A percentile compares a stretch with the other conserved stretches of the same genome.
phyloP scores from a whole-genome alignment of 2,329 filamentous ascomycete species.

The Neopestalotiopsis sp. region DNA sequence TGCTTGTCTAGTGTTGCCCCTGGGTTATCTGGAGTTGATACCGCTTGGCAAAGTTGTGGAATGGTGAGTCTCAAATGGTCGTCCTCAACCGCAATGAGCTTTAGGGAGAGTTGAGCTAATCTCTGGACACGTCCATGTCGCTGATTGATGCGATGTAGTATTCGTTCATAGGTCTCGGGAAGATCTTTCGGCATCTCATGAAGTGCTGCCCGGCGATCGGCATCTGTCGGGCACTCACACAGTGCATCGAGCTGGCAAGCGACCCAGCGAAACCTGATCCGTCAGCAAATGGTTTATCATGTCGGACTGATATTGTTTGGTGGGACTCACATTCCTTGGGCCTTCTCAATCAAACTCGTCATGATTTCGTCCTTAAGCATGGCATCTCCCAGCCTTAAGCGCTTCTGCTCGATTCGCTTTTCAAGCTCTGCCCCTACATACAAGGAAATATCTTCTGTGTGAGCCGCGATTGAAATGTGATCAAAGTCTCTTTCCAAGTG shows the following conservation, averaged over 20 bases:
- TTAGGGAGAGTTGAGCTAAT: background rate
- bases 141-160: background rate
- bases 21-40: background rate
- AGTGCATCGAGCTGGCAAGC: background rate
- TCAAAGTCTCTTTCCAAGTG: background rate
- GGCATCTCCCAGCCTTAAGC: background rate
- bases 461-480: background rate
- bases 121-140: background rate
- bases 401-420: background rate
- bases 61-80: background rate
- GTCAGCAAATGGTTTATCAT: too few relatives aligned
- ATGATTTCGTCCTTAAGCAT: background rate
- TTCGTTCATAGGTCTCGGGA: background rate
- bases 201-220: background rate
- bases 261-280: background rate
- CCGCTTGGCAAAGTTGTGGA: background rate
- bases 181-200: background rate
- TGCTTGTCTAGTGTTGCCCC: background rate
- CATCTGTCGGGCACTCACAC: background rate
- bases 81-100: background rate
- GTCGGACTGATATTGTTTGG: too few relatives aligned
- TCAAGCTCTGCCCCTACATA: background rate
- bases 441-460: background rate
- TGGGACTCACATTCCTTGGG: background rate
- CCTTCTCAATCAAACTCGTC: background rate